phyloP scores from a whole-genome alignment of 805 yeast genomes.

The Myxozyma nipponensis region DNA sequence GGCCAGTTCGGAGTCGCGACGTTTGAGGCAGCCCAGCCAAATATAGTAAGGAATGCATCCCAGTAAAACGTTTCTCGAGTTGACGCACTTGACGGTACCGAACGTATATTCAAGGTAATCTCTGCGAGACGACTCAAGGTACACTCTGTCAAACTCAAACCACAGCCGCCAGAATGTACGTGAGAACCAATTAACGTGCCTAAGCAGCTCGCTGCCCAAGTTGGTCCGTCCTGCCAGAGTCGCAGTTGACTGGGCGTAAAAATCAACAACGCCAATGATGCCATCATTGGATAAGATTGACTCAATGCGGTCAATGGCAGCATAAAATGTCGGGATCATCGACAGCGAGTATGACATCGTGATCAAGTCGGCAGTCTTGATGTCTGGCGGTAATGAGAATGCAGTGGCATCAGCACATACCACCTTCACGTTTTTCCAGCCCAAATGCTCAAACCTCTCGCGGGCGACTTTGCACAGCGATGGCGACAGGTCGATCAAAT shows the following conservation, averaged over 20 bases:
- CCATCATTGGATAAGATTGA: slow-evolving; percentile 54
- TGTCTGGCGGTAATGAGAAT: slow-evolving; percentile 48
- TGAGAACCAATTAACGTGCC: slow-evolving; percentile 72
- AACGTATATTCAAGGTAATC: slow-evolving; percentile 78
- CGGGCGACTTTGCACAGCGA: slow-evolving; percentile 71
- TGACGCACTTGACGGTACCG: slow-evolving; percentile 74
- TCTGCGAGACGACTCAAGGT: slow-evolving; percentile 74
- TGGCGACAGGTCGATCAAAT: slow-evolving; percentile 72
- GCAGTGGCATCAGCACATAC: slow-evolving; percentile 72
- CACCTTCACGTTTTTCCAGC: slow-evolving; percentile 60
- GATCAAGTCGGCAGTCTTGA: slow-evolving; percentile 56
- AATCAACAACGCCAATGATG: slow-evolving; percentile 67
- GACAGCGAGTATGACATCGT: slow-evolving; percentile 79
- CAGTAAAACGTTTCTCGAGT: slow-evolving; percentile 57
- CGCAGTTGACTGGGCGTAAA: slow-evolving; percentile 68
- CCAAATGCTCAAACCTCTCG: slow-evolving; percentile 48
- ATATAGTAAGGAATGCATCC: slow-evolving; percentile 80
- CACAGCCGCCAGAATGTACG: slow-evolving; percentile 83
- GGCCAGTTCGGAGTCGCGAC: slow-evolving; percentile 46
- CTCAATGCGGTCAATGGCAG: slow-evolving; percentile 66
- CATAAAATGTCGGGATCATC: slow-evolving; percentile 73
- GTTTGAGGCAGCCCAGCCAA: slow-evolving; percentile 74
- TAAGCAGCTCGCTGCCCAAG: slow-evolving; percentile 68
- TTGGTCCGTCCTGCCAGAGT: slow-evolving; percentile 64
- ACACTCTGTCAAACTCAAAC: slow-evolving; percentile 82